Evolutionary conservation across 495 filamentous ascomycete genomes (phyloP), one percentile per base, ranked within the genome.

Genomic region (Haplographium delicatum): DNA sequence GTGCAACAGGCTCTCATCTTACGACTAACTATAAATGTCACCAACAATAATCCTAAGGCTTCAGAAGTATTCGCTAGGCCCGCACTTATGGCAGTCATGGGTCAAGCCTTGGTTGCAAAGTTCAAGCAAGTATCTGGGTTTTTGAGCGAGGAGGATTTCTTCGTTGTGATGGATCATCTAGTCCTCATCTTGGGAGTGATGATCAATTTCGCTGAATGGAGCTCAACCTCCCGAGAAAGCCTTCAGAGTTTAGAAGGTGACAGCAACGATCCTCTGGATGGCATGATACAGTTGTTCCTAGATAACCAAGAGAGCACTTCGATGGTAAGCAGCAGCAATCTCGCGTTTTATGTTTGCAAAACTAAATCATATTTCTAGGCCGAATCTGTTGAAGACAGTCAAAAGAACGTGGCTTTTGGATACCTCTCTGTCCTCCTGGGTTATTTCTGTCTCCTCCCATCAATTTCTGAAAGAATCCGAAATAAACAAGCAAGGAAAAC

Each of bases 161-260:
- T 57, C 30, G 58, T 72, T 25, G 60, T 73, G 13, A 65, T 91
- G 19, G 85, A 96, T 53, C 74, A 75, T 19, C 75, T 95, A 16
- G 82, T 96, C 42, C 72, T 96, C 48, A 77, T 84, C 37, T 68
- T 96, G 27, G 94, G 90, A 0, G 80, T 85, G 45, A 79, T 95
- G 62, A 95, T 93, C 60, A 98, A 98, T 62, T 75, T 97, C 53
- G 82, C 84, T 15, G 91, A 96, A 59, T 81, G 84, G 56, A 86
- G 80, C 45, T 70, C 81, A 27, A 58, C 64, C 30, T 78, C 81
- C 9, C 69, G 64, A 9, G 59, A 64, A 27, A 54, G 58, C 18
- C 60, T 73, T 13, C 39, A 68, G 66, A 26, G 62, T 61, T 41
- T 53, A 53, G 10, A 61, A 18, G 38, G 58, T 52, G 24, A 57